Evolutionary conservation across 176 grass and related monocot species (phyloP).

Genomic region (Avena insularis): DNA sequence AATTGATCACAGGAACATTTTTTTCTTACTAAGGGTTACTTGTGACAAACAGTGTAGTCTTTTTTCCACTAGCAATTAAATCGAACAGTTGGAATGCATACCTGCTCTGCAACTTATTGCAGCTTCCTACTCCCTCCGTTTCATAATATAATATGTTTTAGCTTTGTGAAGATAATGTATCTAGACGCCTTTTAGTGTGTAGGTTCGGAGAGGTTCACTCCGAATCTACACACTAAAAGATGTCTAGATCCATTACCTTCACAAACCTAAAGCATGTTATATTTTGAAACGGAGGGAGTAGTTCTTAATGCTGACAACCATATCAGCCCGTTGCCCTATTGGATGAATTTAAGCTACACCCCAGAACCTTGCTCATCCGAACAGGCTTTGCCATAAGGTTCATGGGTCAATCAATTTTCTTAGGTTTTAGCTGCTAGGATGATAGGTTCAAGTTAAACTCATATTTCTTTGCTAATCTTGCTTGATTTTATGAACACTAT

Average conservation of each 20-base stretch:
- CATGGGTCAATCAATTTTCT: not conserved
- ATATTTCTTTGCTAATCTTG: conserved; percentile 24
- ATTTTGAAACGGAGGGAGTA: too few species aligned
- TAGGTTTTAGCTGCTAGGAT: conserved; percentile 12
- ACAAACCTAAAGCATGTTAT: too few species aligned
- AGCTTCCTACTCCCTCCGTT: not conserved
- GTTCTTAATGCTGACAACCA: conserved; percentile 12
- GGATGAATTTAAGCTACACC: conserved; percentile 15
- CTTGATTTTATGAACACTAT: conserved; percentile 25
- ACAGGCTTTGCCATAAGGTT: not conserved
- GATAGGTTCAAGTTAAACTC: conserved; percentile 14
- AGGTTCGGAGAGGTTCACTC: too few species aligned
- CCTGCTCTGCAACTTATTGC: not conserved
- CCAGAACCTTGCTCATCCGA: not conserved
- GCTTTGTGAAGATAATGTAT: too few species aligned
- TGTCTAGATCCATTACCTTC: too few species aligned
- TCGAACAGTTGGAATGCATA: conserved; percentile 3
- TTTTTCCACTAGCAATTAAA: not conserved
- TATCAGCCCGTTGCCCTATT: conserved; percentile 6
- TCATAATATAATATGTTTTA: too few species aligned
- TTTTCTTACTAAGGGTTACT: not conserved
- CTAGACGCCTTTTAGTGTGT: too few species aligned
- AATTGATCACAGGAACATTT: not conserved
- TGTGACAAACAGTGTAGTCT: not conserved
- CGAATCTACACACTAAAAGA: too few species aligned